Conservation (phyloP, 176 grass and related monocot species). For the Oryza coarctata region DNA sequence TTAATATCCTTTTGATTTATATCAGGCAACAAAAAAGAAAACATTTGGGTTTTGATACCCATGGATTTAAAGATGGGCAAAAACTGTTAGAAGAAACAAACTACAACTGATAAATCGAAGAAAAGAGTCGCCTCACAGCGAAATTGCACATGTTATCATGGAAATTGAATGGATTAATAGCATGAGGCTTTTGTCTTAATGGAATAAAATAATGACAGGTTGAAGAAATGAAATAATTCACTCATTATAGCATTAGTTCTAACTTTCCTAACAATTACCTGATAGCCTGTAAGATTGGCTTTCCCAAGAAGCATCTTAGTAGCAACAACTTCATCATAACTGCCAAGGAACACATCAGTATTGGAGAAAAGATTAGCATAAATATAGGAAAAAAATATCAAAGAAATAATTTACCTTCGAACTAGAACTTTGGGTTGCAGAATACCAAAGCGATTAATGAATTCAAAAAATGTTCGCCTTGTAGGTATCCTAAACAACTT, state of each 20-base stretch:
- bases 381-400: background rate
- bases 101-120: too few relatives aligned
- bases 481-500: slow-evolving; percentile 92
- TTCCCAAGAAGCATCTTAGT: slow-evolving; percentile 81
- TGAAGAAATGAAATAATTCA: slow-evolving; percentile 2
- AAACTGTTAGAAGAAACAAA: too few relatives aligned
- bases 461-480: slow-evolving; percentile 81
- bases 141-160: background rate
- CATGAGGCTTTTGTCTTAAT: background rate
- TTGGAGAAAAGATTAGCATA: background rate
- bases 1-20: too few relatives aligned
- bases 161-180: background rate
- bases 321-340: slow-evolving; percentile 60
- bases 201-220: slow-evolving; percentile 14
- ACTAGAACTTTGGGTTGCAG: slow-evolving; percentile 61
- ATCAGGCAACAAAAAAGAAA: too few relatives aligned
- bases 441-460: slow-evolving; percentile 89
- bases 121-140: too few relatives aligned
- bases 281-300: slow-evolving; percentile 78
- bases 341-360: slow-evolving; percentile 43
- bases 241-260: background rate
- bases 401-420: slow-evolving; percentile 64
- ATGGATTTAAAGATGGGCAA: too few relatives aligned
- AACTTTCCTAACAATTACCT: slow-evolving; percentile 46
- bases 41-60: too few relatives aligned